phyloP scores from a whole-genome alignment of 108 stramenopile genomes.

The Schizochytrium sp. region DNA sequence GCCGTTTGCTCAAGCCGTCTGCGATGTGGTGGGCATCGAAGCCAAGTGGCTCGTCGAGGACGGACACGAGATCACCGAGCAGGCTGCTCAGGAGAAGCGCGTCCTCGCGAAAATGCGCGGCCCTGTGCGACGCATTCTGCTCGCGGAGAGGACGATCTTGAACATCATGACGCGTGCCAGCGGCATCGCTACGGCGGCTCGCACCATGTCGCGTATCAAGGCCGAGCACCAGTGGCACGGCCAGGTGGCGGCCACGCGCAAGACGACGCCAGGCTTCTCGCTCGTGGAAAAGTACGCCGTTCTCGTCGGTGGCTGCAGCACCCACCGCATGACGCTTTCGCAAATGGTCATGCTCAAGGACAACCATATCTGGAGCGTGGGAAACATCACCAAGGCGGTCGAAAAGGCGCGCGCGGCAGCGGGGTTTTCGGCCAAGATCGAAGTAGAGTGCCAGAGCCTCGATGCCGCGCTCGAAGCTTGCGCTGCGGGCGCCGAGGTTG shows the following conservation, averaged over 20 bases:
- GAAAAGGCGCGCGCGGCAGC: slow-evolving; percentile 65
- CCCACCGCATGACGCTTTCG: slow-evolving; percentile 41
- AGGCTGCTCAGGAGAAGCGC: slow-evolving; percentile 44
- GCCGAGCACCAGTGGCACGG: slow-evolving; percentile 70
- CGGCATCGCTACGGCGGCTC: slow-evolving; percentile 81
- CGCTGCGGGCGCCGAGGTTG: slow-evolving; percentile 73
- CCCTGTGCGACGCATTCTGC: slow-evolving; percentile 67
- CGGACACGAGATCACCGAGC: slow-evolving; percentile 12
- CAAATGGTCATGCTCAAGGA: slow-evolving; percentile 99
- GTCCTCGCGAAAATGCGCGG: slow-evolving; percentile 78
- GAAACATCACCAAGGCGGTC: slow-evolving; percentile 77
- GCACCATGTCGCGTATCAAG: slow-evolving; percentile 48
- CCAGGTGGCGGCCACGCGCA: slow-evolving; percentile 87
- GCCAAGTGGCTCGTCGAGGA: slow-evolving; percentile 64
- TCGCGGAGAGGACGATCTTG: slow-evolving; percentile 91
- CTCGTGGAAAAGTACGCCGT: slow-evolving; percentile 97
- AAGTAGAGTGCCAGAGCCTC: slow-evolving; percentile 82
- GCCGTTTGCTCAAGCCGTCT: slow-evolving; percentile 84
- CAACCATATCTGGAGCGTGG: slow-evolving; percentile 85
- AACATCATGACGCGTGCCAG: slow-evolving; percentile 82
- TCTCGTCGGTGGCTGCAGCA: slow-evolving; percentile 70
- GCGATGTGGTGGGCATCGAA: slow-evolving; percentile 59
- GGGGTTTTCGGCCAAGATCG: slow-evolving; percentile 95
- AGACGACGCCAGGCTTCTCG: slow-evolving; percentile 96
- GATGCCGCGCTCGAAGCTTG: slow-evolving; percentile 85